phyloP scores from a whole-genome alignment of 495 filamentous ascomycete species.

The Penicillium goetzii region DNA sequence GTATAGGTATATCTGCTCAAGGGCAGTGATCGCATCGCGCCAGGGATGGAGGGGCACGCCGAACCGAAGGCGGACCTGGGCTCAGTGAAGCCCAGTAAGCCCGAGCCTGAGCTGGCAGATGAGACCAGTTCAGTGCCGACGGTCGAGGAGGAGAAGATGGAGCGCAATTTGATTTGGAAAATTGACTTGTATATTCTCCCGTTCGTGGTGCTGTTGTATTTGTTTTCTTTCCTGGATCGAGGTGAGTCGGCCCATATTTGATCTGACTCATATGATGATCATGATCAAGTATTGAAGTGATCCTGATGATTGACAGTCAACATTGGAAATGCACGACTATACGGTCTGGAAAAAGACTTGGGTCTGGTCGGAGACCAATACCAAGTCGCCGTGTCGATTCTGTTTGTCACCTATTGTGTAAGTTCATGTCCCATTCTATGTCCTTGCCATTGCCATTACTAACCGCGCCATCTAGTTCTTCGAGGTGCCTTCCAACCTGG shows the following conservation, averaged over 20 bases:
- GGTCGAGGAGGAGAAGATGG: slow-evolving; percentile 45
- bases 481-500: slow-evolving; percentile 64
- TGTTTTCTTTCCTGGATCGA: slow-evolving; percentile 70
- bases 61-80: slow-evolving; percentile 20
- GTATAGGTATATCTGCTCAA: slow-evolving; percentile 1
- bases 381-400: slow-evolving; percentile 68
- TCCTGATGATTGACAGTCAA: slow-evolving; percentile 57
- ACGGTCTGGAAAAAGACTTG: slow-evolving; percentile 69
- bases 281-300: background rate
- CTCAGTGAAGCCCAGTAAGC: slow-evolving; percentile 3
- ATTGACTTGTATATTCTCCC: slow-evolving; percentile 65
- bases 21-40: background rate
- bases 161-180: slow-evolving; percentile 53
- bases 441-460: background rate
- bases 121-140: slow-evolving; percentile 26
- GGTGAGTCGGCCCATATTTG: slow-evolving; percentile 26
- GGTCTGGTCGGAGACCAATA: slow-evolving; percentile 64
- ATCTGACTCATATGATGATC: slow-evolving; percentile 14
- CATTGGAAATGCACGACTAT: slow-evolving; percentile 76
- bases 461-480: slow-evolving; percentile 34
- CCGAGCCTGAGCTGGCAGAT: slow-evolving; percentile 15
- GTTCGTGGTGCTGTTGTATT: slow-evolving; percentile 62
- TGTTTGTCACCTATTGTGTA: slow-evolving; percentile 72
- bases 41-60: slow-evolving; percentile 13
- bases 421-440: slow-evolving; percentile 18